Conservation (phyloP, 192 early-diverging fungal species). For the Coemansia sp. region DNA sequence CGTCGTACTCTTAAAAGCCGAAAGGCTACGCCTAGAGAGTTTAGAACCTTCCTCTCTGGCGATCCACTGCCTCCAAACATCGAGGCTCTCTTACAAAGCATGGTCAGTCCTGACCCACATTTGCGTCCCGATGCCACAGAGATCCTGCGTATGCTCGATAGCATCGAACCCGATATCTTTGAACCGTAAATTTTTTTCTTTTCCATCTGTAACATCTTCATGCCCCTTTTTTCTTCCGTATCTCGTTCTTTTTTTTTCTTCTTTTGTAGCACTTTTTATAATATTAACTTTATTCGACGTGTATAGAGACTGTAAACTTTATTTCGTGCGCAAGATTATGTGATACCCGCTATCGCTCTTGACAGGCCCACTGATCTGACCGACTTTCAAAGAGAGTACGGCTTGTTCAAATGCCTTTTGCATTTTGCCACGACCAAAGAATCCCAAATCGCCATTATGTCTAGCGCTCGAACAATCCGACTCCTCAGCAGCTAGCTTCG, state of each 20-base stretch:
- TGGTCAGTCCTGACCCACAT: slow-evolving; percentile 44
- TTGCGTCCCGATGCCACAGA: slow-evolving; percentile 47
- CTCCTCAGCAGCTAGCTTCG: slow-evolving; percentile 73
- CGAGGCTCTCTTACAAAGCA: slow-evolving; percentile 43
- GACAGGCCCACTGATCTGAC: slow-evolving; percentile 80
- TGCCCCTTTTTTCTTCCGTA: no score
- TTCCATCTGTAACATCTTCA: neutral
- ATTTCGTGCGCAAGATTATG: slow-evolving; percentile 89
- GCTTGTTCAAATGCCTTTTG: slow-evolving; percentile 91
- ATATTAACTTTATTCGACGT: neutral
- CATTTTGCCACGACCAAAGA: slow-evolving; percentile 90
- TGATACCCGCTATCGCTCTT: slow-evolving; percentile 93
- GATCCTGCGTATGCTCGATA: slow-evolving; percentile 40
- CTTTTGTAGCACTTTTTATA: neutral
- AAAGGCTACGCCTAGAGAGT: slow-evolving; percentile 39
- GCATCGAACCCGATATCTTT: slow-evolving; percentile 52
- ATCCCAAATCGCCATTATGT: slow-evolving; percentile 85
- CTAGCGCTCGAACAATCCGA: slow-evolving; percentile 95
- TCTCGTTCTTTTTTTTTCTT: neutral
- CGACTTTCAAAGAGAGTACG: slow-evolving; percentile 81
- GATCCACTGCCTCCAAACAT: slow-evolving; percentile 41
- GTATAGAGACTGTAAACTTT: slow-evolving; percentile 17
- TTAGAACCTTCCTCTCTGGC: slow-evolving; percentile 47
- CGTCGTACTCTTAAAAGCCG: slow-evolving; percentile 49
- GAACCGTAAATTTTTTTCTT: slow-evolving; percentile 20